These are phyloP conservation scores for Immersiella caudata DNA, from an alignment of 495 filamentous ascomycete species.

Conservation along the genomic window DNA sequence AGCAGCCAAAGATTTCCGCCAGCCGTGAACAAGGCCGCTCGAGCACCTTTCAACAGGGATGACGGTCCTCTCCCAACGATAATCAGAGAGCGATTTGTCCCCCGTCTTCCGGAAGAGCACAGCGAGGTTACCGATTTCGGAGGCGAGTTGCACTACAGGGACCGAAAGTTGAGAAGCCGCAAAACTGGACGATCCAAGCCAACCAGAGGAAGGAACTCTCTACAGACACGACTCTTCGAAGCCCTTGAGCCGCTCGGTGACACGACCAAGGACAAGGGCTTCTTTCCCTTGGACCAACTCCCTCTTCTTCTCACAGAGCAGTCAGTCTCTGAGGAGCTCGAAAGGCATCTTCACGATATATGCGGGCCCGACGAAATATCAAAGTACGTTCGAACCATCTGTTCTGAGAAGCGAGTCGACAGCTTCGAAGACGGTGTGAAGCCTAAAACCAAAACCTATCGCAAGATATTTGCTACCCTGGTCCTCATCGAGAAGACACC, in stretches of 20 bases:
- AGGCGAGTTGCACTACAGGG: neutral
- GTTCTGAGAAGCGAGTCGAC: slow-evolving; percentile 3
- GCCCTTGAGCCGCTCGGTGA: neutral
- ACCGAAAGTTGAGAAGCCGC: neutral
- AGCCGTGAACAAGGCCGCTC: neutral
- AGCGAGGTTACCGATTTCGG: slow-evolving; percentile 17
- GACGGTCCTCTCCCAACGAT: slow-evolving; percentile 9
- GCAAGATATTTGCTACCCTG: slow-evolving; percentile 33
- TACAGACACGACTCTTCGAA: slow-evolving; percentile 9
- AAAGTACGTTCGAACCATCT: slow-evolving; percentile 5
- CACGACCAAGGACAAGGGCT: slow-evolving; percentile 8
- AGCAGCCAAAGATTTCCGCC: neutral
- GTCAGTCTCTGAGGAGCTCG: slow-evolving; percentile 16
- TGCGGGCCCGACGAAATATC: neutral
- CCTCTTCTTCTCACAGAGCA: slow-evolving; percentile 15
- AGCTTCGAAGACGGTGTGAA: neutral
- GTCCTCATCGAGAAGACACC: slow-evolving; percentile 22
- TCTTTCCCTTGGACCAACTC: slow-evolving; percentile 21
- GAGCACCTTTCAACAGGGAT: slow-evolving; percentile 14
- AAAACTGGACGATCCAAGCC: neutral
- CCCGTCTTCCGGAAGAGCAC: neutral
- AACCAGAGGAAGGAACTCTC: neutral
- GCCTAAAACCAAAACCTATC: slow-evolving; percentile 7
- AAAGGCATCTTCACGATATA: neutral
- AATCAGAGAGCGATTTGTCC: neutral